Conservation (phyloP, 768 basidiomycete genomes). For the Sarcodon aspratus region DNA sequence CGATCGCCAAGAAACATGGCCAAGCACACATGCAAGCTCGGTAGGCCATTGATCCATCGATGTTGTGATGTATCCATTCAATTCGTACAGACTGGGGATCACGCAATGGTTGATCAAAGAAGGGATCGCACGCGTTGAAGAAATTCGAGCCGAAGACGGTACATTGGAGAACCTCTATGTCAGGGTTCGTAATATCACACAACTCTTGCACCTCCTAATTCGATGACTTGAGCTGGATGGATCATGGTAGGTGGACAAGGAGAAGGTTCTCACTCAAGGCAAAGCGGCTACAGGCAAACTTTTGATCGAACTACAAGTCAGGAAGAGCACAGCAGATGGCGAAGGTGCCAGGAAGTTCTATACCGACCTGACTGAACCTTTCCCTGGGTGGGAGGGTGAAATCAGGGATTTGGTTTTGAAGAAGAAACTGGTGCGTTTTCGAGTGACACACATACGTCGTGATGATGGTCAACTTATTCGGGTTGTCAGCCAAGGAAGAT, state of each 20-base stretch:
- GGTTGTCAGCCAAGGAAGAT: constrained; percentile 62
- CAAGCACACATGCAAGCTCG: constrained; percentile 89
- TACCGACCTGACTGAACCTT: constrained; percentile 65
- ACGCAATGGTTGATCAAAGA: constrained; percentile 65
- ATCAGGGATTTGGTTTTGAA: constrained; percentile 66
- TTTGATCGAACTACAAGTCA: constrained; percentile 71
- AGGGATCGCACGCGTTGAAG: constrained; percentile 61
- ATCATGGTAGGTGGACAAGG: constrained; percentile 51
- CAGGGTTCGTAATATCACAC: constrained; percentile 32
- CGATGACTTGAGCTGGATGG: not conserved
- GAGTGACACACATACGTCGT: not conserved
- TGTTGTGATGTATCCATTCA: constrained; percentile 1
- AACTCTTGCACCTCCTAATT: not conserved
- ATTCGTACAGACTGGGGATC: constrained; percentile 57
- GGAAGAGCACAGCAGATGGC: constrained; percentile 79
- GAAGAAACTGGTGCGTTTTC: constrained; percentile 57
- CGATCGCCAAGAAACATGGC: constrained; percentile 69
- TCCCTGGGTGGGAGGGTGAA: constrained; percentile 60
- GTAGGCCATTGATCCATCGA: constrained; percentile 23
- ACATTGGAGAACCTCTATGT: constrained; percentile 59
- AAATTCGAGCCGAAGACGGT: constrained; percentile 45
- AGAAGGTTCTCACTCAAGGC: constrained; percentile 53
- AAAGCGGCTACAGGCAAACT: constrained; percentile 61
- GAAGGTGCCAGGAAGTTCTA: constrained; percentile 72
- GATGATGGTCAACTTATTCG: not conserved